phyloP scores from a whole-genome alignment of 2,329 filamentous ascomycete genomes.

The Talaromyces amestolkiae region DNA sequence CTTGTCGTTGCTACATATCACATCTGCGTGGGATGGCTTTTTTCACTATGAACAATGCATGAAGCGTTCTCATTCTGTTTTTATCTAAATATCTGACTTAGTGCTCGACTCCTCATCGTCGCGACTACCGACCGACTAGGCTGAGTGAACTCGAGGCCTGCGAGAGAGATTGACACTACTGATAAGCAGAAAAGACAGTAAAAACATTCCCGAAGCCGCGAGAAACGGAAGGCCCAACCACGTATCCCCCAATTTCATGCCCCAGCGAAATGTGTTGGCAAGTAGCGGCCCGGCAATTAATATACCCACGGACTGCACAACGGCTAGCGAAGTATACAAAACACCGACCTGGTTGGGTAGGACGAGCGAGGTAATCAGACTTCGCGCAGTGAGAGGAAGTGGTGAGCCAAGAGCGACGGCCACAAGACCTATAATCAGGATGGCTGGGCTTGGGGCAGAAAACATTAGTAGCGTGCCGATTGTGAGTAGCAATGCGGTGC shows the following conservation, averaged over 20 bases:
- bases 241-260: constrained; percentile 5
- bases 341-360: constrained; percentile 1
- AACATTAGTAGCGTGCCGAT: constrained; percentile 6
- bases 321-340: constrained; percentile 8
- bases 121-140: background rate
- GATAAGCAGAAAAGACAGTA: background rate
- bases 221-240: constrained; percentile 13
- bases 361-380: constrained; percentile 8
- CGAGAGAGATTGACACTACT: background rate
- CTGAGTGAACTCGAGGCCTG: background rate
- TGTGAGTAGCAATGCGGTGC: background rate
- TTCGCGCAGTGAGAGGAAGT: background rate
- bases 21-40: background rate
- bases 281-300: constrained; percentile 7
- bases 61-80: background rate
- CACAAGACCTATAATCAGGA: constrained; percentile 7
- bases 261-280: constrained; percentile 7
- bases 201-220: background rate
- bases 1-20: background rate
- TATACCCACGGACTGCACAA: constrained; percentile 1
- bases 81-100: too few species aligned
- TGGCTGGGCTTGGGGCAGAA: background rate
- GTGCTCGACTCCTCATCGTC: too few species aligned
- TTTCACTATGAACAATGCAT: background rate
- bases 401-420: constrained; percentile 6